Evolutionary conservation across 2,329 filamentous ascomycete species (phyloP), one percentile per base, ranked within the genome.

Genomic region (Neopestalotiopsis clavispora): DNA sequence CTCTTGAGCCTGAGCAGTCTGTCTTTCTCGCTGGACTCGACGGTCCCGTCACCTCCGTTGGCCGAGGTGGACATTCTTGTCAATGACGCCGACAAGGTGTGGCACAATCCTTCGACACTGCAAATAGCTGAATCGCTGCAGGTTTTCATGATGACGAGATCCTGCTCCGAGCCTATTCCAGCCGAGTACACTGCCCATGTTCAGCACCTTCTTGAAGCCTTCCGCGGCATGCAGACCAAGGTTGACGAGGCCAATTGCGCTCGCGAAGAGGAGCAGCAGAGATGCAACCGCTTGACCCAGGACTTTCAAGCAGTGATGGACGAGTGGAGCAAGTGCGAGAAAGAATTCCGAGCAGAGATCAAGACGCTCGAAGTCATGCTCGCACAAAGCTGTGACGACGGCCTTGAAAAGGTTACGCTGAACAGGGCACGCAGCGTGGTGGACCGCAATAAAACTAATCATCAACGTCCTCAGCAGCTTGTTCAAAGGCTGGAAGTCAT

Each of bases 61-160:
- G 45, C 20, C 32, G 34, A 34, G 10, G 38, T 45, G 10, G 60
- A 66, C n/a, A 28, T 72, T 6, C 49, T 74, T 45, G 63, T 76
- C 38, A 76, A 74, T 13, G 70, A 75, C 28, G 68, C 76, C 30
- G 76, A 79, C 45, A 74, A 71, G 52, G 70, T 76, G 56, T 77
- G 77, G 76, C 78, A 83, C 64, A 82, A 79, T n/a, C 83, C 83
- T 6, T 82, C 79, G 7, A 66, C 84, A 45, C 75, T 82, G 56
- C 82, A 84, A 72, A 81, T 86, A 75, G 78, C 81, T 17, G 84
- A 85, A 69, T 73, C 80, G 0, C 74, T 86, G n/a, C 80, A 82
- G 58, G 78, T 80, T 4, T 74, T 72, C 9, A 77, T 85, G 72
- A 84, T 85, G 80, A 78, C 77, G 28, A 78, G 75, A 60, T 73